Conservation (phyloP, 2,329 filamentous ascomycete species). For the Fusarium musae region DNA sequence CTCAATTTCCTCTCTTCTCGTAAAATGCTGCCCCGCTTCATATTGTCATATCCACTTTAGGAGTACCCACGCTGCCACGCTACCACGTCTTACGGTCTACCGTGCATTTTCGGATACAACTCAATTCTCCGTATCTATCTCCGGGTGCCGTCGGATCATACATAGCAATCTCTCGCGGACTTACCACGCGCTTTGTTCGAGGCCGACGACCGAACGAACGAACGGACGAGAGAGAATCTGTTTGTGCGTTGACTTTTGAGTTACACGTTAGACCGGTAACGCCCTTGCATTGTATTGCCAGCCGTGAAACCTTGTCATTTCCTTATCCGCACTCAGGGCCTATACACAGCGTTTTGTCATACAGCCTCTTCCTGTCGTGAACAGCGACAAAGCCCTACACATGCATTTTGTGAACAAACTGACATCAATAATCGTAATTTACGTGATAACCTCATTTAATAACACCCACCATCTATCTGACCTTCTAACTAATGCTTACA, state of each 20-base stretch:
- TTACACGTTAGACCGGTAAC: constrained; percentile 7
- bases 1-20: not conserved
- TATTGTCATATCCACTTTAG: not conserved
- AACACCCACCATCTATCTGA: constrained; percentile 14
- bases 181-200: not conserved
- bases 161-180: not conserved
- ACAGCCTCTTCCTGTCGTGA: not conserved
- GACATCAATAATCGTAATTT: not conserved
- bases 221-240: not conserved
- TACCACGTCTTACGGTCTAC: not conserved
- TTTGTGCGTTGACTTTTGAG: not conserved
- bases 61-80: not conserved
- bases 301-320: constrained; percentile 13
- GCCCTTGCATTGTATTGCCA: constrained; percentile 11
- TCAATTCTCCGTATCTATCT: constrained; percentile 20
- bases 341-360: constrained; percentile 10
- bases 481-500: constrained; percentile 7
- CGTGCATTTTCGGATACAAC: constrained; percentile 17
- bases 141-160: not conserved
- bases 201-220: constrained; percentile 20
- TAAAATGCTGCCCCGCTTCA: not conserved
- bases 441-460: constrained; percentile 28
- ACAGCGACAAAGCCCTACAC: not conserved
- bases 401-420: not conserved
- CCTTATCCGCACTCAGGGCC: not conserved